A percentile compares a stretch with the other conserved stretches of the same genome.
Evolutionary conservation across 768 basidiomycete species (phyloP).

Genomic region (Lanmaoa rubissima): DNA sequence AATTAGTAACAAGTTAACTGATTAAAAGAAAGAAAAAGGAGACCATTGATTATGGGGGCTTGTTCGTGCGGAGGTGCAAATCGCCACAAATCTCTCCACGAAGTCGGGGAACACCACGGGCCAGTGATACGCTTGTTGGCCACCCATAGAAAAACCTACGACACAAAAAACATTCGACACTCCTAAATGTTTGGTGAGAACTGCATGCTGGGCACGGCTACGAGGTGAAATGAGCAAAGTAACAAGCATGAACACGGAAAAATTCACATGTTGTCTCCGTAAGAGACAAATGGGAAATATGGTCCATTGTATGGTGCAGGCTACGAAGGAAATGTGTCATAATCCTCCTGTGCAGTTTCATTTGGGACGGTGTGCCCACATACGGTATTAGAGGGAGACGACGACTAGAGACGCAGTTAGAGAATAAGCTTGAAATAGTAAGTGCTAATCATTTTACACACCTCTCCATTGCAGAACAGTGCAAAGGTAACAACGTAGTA

Average conservation of each 20-base stretch:
- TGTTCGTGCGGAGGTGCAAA: constrained; percentile 57
- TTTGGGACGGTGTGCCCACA: neutral
- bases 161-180: constrained; percentile 19
- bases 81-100: constrained; percentile 43
- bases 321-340: constrained; percentile 26
- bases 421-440: neutral
- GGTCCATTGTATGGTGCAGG: constrained; percentile 57
- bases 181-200: constrained; percentile 37
- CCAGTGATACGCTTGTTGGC: constrained; percentile 59
- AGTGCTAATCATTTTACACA: constrained; percentile 19
- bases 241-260: neutral
- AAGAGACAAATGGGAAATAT: constrained; percentile 55
- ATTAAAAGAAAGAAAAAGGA: neutral
- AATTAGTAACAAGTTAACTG: neutral
- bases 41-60: constrained; percentile 57
- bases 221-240: neutral
- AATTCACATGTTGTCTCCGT: constrained; percentile 55
- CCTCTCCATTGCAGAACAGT: constrained; percentile 60
- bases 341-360: neutral
- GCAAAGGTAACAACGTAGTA: constrained; percentile 59
- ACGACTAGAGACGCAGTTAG: constrained; percentile 39
- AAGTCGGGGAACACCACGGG: constrained; percentile 56
- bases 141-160: constrained; percentile 62
- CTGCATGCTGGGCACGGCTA: constrained; percentile 54
- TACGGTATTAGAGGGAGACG: constrained; percentile 57